Base-by-base conservation (phyloP, 2,329 filamentous ascomycete species). In the Dryadomyces quercivorus region DNA sequence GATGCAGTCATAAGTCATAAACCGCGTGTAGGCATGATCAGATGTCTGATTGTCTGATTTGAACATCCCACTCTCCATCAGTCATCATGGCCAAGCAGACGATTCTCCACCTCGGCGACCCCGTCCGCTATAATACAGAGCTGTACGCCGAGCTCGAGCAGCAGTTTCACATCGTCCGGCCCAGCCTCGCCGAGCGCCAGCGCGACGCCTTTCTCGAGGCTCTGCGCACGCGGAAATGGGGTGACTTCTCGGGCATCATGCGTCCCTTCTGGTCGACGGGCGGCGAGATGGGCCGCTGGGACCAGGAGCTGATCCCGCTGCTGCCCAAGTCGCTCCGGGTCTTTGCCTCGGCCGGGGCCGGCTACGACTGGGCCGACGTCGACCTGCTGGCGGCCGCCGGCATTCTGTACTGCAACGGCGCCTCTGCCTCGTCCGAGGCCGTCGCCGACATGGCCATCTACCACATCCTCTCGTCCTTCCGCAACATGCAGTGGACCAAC, bases 91-190 rank as follows among this genome's bases (percentile, higher is more conserved):
- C 36, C 36, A 40, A 40, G 21, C 52, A 51, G 9, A 54, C 53
- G 18, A 83, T 93, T 57, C 78, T 94, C 60, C 85, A 84, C 70
- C 82, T 89, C 67, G 88, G 88, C 59, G 87, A 91, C 63, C 70
- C 73, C 9, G 66, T 76, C 56, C 70, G 69, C 58, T 77, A 76
- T 65, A 77, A 78, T 59, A 70, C 67, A 0, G 64, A 68, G 1
- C 75, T 72, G 0, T 76, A 75, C 60, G 65, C 65, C 36, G 65
- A 67, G 57, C 72, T 79, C 61, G 63, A 66, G 31, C 49, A 64
- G 0, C 65, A 63, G 18, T 80, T 74, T 61, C 70, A 77, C 15
- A 67, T 82, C 22, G 63, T 81, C 51, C 73, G 75, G n/a, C 58
- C 58, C 10, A 38, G 34, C 9, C 59, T 68, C 1, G 67, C 70